These are phyloP conservation scores for Leishmania tarentolae DNA, from an alignment of 208 protist genomes.

Conservation along the genomic window DNA sequence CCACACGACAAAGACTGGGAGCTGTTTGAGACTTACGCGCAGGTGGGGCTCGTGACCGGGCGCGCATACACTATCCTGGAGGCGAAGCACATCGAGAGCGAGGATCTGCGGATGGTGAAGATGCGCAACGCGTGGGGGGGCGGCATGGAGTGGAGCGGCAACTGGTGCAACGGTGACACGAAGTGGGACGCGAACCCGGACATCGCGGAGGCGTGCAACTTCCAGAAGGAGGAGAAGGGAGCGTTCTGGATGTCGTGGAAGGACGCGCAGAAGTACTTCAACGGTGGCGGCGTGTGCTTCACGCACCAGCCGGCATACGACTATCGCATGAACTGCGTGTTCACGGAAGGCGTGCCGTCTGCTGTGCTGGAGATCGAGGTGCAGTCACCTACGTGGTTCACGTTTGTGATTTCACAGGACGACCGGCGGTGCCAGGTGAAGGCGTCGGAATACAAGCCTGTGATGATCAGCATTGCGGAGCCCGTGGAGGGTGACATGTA, in stretches of 20 bases:
- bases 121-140: conserved; percentile 74
- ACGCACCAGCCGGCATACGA: conserved; percentile 59
- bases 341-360: conserved; percentile 65
- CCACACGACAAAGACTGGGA: conserved; percentile 31
- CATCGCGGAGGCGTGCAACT: conserved; percentile 64
- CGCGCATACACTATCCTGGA: conserved; percentile 77
- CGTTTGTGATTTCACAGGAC: conserved; percentile 75
- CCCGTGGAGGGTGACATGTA: conserved; percentile 49
- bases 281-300: conserved; percentile 85
- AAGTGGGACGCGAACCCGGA: conserved; percentile 80
- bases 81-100: conserved; percentile 54
- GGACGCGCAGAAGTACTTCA: conserved; percentile 82
- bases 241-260: conserved; percentile 89
- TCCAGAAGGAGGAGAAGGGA: conserved; percentile 54
- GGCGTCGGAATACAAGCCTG: conserved; percentile 65
- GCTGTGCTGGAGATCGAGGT: conserved; percentile 74
- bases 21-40: conserved; percentile 41
- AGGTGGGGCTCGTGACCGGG: conserved; percentile 61
- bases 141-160: conserved; percentile 71
- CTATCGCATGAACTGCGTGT: conserved; percentile 78
- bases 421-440: conserved; percentile 58
- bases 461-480: conserved; percentile 82
- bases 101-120: conserved; percentile 65
- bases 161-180: conserved; percentile 70
- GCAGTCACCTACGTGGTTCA: conserved; percentile 62